Conservation (phyloP, 2,329 filamentous ascomycete species). For the Parascedosporium putredinis region DNA sequence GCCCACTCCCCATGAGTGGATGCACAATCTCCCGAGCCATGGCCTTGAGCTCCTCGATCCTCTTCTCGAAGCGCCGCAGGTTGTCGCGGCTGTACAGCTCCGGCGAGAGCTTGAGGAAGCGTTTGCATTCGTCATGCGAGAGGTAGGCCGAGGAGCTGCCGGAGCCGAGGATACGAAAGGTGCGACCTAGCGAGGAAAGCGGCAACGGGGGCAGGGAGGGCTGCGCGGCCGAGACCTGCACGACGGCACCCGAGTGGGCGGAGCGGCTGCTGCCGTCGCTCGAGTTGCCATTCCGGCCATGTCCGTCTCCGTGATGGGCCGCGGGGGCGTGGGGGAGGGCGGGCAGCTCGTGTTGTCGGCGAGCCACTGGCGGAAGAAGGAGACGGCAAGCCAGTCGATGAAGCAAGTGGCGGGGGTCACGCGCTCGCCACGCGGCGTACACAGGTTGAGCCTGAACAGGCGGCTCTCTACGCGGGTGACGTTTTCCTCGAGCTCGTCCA, state of each 20-base stretch:
- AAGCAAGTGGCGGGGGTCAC: slow-evolving; percentile 72
- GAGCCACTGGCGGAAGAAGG: slow-evolving; percentile 84
- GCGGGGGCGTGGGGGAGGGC: slow-evolving; percentile 21
- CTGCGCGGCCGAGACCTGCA: slow-evolving; percentile 21
- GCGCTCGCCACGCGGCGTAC: slow-evolving; percentile 69
- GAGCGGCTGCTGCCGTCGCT: slow-evolving; percentile 18
- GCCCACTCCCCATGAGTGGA: slow-evolving; percentile 73
- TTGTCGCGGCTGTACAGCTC: slow-evolving; percentile 83
- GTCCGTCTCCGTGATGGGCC: slow-evolving; percentile 2
- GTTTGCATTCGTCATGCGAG: slow-evolving; percentile 77
- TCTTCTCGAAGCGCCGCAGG: slow-evolving; percentile 71
- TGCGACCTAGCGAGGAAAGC: slow-evolving; percentile 53
- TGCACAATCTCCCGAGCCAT: slow-evolving; percentile 74
- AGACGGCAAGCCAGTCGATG: slow-evolving; percentile 81
- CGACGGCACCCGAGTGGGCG: slow-evolving; percentile 5
- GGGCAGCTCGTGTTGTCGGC: slow-evolving; percentile 78
- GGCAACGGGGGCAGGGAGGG: slow-evolving; percentile 30
- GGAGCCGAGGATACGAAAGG: slow-evolving; percentile 68
- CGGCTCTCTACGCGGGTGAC: slow-evolving; percentile 71
- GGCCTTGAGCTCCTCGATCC: slow-evolving; percentile 79
- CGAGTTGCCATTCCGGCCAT: slow-evolving; percentile 17
- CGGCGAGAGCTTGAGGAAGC: slow-evolving; percentile 73
- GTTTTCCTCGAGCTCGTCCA: slow-evolving; percentile 78
- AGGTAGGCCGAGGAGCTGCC: slow-evolving; percentile 54
- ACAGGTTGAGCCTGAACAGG: slow-evolving; percentile 71